Evolutionary conservation across 2,329 filamentous ascomycete species (phyloP), one percentile per base, ranked within the genome.

Genomic region (Aspergillus japonicus): DNA sequence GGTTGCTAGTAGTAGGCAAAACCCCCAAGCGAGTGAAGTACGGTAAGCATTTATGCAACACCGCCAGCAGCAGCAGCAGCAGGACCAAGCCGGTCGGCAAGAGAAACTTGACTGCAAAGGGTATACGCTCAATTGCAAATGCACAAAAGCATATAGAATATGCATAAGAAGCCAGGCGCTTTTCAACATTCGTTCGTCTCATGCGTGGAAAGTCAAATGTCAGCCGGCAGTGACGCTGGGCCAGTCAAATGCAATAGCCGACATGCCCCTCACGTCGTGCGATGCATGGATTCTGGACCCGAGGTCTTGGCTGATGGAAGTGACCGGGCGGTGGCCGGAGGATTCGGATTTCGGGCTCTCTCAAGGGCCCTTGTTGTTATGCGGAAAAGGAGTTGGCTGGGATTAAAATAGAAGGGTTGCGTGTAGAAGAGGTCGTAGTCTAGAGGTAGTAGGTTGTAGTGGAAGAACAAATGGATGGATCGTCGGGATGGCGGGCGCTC

Each of bases 111-210:
- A 47, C 48, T 59, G 26, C 49, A 51, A 67, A 64, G 68, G 69
- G 68, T 71, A 71, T 71, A 70, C 70, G 69, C 70, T 72, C 62
- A 58, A 61, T 68, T 47, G 42, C 42, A 64, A 66, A 55, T 55
- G 53, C 53, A 55, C 42, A n/a, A 55, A 55, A 47, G 65, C 64
- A 63, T 66, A 59, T 66, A 63, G 63, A 64, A 63, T 66, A 59
- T 66, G 64, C 64, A 60, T 47, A 52, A 49, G 39, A 42, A 56
- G 56, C 53, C 62, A 58, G 57, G 58, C 58, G 59, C 59, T 59
- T 62, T 56, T 58, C 44, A 57, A 59, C 59, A 50, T 48, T 57
- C 29, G 48, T 48, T 58, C 59, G 61, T 62, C 39, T 53, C 55
- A 58, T 58, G 61, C 61, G 54, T 55, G 53, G 29, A 55, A 55